A percentile compares a stretch with the other conserved stretches of the same genome.
These are phyloP conservation scores for Antitrichia curtipendula DNA, from an alignment of 225 moss, liverwort and hornwort genomes.

Conservation along the genomic window DNA sequence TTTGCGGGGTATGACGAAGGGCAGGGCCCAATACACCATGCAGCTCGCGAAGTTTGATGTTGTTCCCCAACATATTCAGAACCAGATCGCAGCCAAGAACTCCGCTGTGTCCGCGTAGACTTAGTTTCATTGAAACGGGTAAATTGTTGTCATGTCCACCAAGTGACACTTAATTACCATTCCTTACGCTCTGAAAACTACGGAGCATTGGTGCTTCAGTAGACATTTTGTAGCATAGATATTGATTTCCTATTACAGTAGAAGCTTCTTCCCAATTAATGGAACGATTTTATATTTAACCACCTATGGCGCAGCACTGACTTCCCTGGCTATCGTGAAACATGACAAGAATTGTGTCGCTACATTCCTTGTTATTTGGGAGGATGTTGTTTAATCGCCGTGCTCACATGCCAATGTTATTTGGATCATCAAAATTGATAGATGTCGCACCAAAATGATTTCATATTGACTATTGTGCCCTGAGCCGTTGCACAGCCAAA, in stretches of 20 bases:
- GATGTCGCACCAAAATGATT: too few relatives aligned
- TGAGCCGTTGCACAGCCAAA: too few relatives aligned
- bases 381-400: background rate
- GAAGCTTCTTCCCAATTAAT: background rate
- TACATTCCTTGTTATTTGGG: background rate
- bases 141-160: background rate
- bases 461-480: too few relatives aligned
- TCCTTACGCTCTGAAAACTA: background rate
- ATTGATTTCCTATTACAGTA: background rate
- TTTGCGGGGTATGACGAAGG: constrained; percentile 82
- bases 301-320: background rate
- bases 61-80: constrained; percentile 78
- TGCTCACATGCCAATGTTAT: background rate
- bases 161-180: background rate
- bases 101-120: constrained; percentile 43
- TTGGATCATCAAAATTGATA: background rate
- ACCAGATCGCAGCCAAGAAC: constrained; percentile 60
- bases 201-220: background rate
- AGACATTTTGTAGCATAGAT: background rate
- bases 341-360: background rate
- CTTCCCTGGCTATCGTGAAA: background rate
- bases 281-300: background rate
- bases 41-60: constrained; percentile 86
- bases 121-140: background rate
- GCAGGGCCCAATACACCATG: constrained; percentile 94